Base-by-base conservation (phyloP, 208 protist genomes). In the Leishmania turanica region DNA sequence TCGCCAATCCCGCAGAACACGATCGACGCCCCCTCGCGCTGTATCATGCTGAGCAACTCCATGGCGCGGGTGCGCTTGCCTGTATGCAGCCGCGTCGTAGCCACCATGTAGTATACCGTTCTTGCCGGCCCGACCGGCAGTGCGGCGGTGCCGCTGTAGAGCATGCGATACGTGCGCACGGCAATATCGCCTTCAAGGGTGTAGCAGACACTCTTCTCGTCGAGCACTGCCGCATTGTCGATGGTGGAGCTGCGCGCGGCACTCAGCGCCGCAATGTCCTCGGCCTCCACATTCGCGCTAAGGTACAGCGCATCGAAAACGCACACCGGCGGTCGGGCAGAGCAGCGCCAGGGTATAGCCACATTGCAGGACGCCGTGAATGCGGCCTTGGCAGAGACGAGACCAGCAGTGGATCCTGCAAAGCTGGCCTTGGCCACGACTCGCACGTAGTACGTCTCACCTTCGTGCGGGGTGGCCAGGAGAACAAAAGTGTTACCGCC, bases 241-340 rank as follows among this genome's bases (percentile, higher is more conserved):
- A 53, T 64, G 54, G 64, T 13, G 3, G n/a, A 68, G 34, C 51
- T 37, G 11, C 80, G 69, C 31, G 68, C 58, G 15, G 24, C 56
- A 34, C 77, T 37, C 40, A 85, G 31, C 13, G 77, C 70, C 34
- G 51, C 34, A 1, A 75, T 19, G 51, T 53, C 71, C 0, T 24
- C 70, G 1, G 60, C 62, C 45, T 71, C 45, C 40, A 75, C 49
- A 37, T 71, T 75, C 1, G 76, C 51, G 60, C 79, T 86, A 45
- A 95, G 83, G 71, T 91, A 83, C 49, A 95, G 84, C 0, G 74
- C 89, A 73, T 95, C 91, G 81, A 91, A 92, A 37, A 95, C 85
- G 78, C 79, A 89, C 5, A 56, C 64, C 31, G 78, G 88, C 27
- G 81, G 66, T 51, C 87, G 82, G 5, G 83, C 76, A 19, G 11